Percentiles rank a stretch among this genome's conserved stretches.
These are phyloP conservation scores for Catharanthus roseus DNA, from an alignment of 257 asterid genomes.

Conservation along the genomic window DNA sequence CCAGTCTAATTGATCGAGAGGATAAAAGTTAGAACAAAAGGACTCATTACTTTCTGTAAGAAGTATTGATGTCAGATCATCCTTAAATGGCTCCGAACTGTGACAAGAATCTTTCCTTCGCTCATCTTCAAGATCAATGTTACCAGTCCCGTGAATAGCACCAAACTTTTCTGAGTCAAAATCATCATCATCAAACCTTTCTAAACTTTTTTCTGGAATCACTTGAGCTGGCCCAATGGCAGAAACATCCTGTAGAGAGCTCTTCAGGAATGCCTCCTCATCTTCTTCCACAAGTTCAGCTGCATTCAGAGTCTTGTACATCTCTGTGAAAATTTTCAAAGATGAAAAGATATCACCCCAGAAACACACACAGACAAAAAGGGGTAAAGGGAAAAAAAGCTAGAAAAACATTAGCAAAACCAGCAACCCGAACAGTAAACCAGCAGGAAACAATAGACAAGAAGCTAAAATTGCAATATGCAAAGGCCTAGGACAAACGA, in stretches of 20 bases:
- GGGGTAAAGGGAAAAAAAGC: neutral
- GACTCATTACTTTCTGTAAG: conserved; percentile 39
- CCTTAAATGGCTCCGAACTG: conserved; percentile 66
- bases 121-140: conserved; percentile 28
- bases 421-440: neutral
- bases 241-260: conserved; percentile 56
- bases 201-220: conserved; percentile 30
- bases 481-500: neutral
- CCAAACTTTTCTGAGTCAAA: conserved; percentile 39
- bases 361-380: neutral
- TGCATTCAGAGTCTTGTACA: conserved; percentile 51
- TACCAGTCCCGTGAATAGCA: conserved; percentile 34
- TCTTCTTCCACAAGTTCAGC: conserved; percentile 81
- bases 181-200: conserved; percentile 28
- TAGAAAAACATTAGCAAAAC: neutral
- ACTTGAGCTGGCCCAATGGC: conserved; percentile 41
- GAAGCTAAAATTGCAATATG: neutral
- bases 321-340: conserved; percentile 39
- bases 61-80: conserved; percentile 29
- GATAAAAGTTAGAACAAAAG: conserved; percentile 47
- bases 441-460: neutral
- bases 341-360: neutral
- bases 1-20: conserved; percentile 95
- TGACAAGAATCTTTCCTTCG: conserved; percentile 51
- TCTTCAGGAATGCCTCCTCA: conserved; percentile 67